Conservation (phyloP, 2,329 filamentous ascomycete species). For the Thermomyces lanuginosus region DNA sequence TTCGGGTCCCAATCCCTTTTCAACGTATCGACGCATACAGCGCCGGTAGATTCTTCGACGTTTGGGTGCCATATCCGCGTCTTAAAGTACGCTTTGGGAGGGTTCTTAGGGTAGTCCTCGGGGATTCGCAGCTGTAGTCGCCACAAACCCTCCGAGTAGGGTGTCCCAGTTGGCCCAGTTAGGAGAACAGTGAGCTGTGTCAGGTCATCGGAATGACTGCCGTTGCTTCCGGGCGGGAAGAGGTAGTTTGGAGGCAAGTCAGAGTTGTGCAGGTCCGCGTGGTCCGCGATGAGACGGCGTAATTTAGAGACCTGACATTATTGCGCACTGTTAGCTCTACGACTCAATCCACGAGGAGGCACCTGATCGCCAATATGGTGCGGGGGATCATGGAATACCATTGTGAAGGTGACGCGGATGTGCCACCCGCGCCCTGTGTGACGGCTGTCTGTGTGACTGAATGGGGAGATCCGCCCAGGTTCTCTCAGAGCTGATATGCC, state of each 20-base stretch:
- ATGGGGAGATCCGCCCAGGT: too few relatives aligned
- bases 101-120: constrained; percentile 35
- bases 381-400: too few relatives aligned
- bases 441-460: too few relatives aligned
- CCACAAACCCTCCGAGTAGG: constrained; percentile 44
- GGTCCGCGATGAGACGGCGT: constrained; percentile 44
- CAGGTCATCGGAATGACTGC: constrained; percentile 35
- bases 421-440: too few relatives aligned
- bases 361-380: too few relatives aligned
- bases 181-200: constrained; percentile 42
- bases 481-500: too few relatives aligned
- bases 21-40: constrained; percentile 48
- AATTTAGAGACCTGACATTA: constrained; percentile 26
- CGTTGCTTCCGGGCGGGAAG: constrained; percentile 30
- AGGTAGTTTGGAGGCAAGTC: constrained; percentile 47
- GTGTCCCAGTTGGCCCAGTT: constrained; percentile 43
- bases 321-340: too few relatives aligned
- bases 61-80: constrained; percentile 50
- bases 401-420: too few relatives aligned
- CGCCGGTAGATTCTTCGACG: constrained; percentile 44
- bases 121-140: constrained; percentile 44
- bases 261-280: constrained; percentile 38
- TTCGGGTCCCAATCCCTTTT: constrained; percentile 46
- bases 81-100: constrained; percentile 41
- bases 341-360: too few relatives aligned